These are phyloP conservation scores for Pleurotus eryngii DNA, from an alignment of 768 basidiomycete species.

Conservation along the genomic window DNA sequence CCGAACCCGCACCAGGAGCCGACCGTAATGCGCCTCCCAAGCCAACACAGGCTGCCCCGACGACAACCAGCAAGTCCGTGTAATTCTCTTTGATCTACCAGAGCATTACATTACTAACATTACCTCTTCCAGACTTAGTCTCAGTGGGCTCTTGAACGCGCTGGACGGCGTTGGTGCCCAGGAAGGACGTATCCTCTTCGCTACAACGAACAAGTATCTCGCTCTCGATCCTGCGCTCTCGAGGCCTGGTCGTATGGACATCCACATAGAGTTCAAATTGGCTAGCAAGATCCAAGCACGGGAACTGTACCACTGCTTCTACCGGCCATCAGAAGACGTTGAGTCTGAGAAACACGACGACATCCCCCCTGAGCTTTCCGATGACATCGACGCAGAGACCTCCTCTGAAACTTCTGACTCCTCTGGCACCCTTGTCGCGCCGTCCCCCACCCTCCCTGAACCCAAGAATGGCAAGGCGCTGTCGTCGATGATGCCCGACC, in stretches of 20 bases:
- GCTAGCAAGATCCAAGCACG: slow-evolving; percentile 66
- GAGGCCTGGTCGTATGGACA: slow-evolving; percentile 78
- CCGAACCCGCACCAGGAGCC: not conserved
- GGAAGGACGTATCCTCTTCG: slow-evolving; percentile 72
- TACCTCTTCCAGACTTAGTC: slow-evolving; percentile 39
- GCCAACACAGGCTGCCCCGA: slow-evolving; percentile 5
- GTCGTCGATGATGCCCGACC: slow-evolving; percentile 18
- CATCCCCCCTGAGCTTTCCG: slow-evolving; percentile 20
- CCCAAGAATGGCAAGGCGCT: slow-evolving; percentile 12
- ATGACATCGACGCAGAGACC: slow-evolving; percentile 21
- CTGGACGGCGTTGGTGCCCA: slow-evolving; percentile 77
- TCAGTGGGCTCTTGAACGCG: slow-evolving; percentile 76
- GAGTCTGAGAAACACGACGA: slow-evolving; percentile 19
- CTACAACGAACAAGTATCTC: slow-evolving; percentile 54
- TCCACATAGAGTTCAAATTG: slow-evolving; percentile 75
- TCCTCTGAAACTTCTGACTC: slow-evolving; percentile 8
- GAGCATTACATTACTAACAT: too few species aligned
- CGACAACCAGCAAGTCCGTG: slow-evolving; percentile 11
- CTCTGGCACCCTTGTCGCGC: slow-evolving; percentile 8
- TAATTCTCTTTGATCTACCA: too few species aligned
- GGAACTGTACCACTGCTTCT: slow-evolving; percentile 69
- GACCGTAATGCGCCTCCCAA: not conserved
- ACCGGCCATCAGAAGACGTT: slow-evolving; percentile 38
- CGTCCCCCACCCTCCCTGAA: slow-evolving; percentile 7
- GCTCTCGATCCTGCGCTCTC: slow-evolving; percentile 71